Evolutionary conservation across 2,329 filamentous ascomycete genomes (phyloP), one percentile per base, ranked within the genome.

Genomic region (Annulohypoxylon truncatum): DNA sequence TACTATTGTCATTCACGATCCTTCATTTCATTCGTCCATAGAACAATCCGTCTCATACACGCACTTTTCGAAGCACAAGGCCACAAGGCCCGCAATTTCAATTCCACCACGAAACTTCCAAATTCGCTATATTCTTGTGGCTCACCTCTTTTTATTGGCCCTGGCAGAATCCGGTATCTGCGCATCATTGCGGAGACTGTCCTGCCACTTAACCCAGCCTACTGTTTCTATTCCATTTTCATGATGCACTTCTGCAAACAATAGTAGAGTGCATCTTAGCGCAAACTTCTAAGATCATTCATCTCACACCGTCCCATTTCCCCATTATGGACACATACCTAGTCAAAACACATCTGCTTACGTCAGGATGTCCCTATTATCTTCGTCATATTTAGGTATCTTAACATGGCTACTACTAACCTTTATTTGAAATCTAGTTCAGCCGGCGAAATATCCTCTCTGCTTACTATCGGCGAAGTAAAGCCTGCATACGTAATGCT

Each of bases 111-210:
- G 58, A 66, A 63, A 33, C 48, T 58, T 61, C 54, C 62, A 24
- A 66, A 65, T 62, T 65, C 58, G 50, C 53, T 66, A 59, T 64
- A 64, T 66, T 66, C 60, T 40, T 38, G 56, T 54, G n/a, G 35
- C 26, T 52, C 29, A 46, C 9, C 28, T 38, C 33, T 54, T 55
- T 28, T 48, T 33, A 64, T 66, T 69, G 63, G 66, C 9, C 47
- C 35, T 55, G 52, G 56, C 47, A 64, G 59, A 66, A 61, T 61
- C 58, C 63, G 31, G 20, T 51, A 22, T 57, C 63, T 69, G 66
- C 63, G 44, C 63, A 66, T 66, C 66, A 69, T 69, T 66, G 66
- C 66, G 63, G 66, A 61, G 58, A 56, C 33, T 35, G 44, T 51
- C 29, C 42, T 48, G 26, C 46, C 50, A 22, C 31, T n/a, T 15